A percentile compares a stretch with the other conserved stretches of the same genome.
Conservation (phyloP, 768 basidiomycete genomes). For the Paxillus ammoniavirescens region DNA sequence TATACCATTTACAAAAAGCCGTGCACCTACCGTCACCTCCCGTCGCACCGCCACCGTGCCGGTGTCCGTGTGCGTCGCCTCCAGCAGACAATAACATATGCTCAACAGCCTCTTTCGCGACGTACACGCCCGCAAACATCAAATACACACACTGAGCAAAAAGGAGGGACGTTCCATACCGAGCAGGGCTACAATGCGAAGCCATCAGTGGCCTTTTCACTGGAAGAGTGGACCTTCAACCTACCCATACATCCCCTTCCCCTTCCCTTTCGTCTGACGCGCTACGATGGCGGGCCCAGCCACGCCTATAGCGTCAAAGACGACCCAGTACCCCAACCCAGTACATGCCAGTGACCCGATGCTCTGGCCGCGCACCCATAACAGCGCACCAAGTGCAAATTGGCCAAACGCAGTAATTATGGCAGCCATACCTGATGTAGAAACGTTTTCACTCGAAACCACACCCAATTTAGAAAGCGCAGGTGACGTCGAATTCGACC, state of each 20-base stretch:
- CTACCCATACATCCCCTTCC: constrained; percentile 57
- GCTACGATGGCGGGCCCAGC: constrained; percentile 34
- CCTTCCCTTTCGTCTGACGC: constrained; percentile 35
- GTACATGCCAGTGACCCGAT: constrained; percentile 85
- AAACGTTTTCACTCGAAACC: constrained; percentile 10
- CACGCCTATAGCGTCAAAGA: constrained; percentile 91
- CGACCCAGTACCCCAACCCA: constrained; percentile 93
- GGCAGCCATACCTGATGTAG: constrained; percentile 22
- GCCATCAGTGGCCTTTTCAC: not conserved
- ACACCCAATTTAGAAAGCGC: not conserved
- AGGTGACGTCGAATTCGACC: constrained; percentile 10
- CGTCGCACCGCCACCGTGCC: constrained; percentile 62
- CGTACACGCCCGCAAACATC: constrained; percentile 91
- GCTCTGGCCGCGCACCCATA: constrained; percentile 92
- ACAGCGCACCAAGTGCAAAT: constrained; percentile 63
- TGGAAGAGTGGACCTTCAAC: constrained; percentile 34
- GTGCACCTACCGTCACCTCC: constrained; percentile 1
- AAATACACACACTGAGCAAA: constrained; percentile 94
- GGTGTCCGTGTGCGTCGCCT: constrained; percentile 67
- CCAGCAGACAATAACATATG: constrained; percentile 79
- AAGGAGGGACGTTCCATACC: constrained; percentile 66
- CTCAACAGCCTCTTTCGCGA: constrained; percentile 96
- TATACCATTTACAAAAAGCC: not conserved
- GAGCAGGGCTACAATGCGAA: constrained; percentile 47
- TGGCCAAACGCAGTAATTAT: constrained; percentile 36